phyloP scores from a whole-genome alignment of 2,329 filamentous ascomycete species.

The Penicillium sp. region DNA sequence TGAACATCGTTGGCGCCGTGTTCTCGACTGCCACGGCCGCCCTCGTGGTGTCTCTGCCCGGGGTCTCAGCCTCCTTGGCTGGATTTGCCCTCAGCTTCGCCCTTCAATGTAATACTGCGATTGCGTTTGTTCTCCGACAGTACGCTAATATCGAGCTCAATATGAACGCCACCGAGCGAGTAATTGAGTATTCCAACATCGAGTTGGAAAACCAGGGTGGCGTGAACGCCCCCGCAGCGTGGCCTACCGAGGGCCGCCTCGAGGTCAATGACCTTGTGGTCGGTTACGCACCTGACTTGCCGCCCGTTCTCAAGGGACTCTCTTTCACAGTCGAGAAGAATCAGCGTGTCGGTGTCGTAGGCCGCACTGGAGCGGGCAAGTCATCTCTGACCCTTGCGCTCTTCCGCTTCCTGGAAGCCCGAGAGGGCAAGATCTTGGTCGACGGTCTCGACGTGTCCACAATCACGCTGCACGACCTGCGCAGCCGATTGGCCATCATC shows the following conservation, averaged over 20 bases:
- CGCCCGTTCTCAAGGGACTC: constrained; percentile 30
- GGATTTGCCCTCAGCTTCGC: constrained; percentile 73
- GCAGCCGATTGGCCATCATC: constrained; percentile 72
- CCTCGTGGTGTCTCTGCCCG: constrained; percentile 56
- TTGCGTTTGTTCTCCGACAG: constrained; percentile 61
- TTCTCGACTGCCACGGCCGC: constrained; percentile 62
- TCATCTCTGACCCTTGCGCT: constrained; percentile 29
- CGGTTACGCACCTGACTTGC: constrained; percentile 64
- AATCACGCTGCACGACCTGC: constrained; percentile 50
- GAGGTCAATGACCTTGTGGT: constrained; percentile 69
- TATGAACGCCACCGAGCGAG: constrained; percentile 32
- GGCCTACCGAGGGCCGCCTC: constrained; percentile 55
- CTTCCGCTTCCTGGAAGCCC: constrained; percentile 26
- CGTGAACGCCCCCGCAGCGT: constrained; percentile 21
- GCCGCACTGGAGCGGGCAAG: constrained; percentile 32
- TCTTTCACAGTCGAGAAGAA: constrained; percentile 23
- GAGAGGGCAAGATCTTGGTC: constrained; percentile 23
- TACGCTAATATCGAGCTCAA: constrained; percentile 64
- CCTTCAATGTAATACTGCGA: constrained; percentile 60
- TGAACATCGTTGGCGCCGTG: constrained; percentile 63
- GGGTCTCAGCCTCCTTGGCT: constrained; percentile 64
- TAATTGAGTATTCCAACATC: constrained; percentile 51
- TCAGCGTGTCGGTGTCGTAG: constrained; percentile 29
- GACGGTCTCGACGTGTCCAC: constrained; percentile 45
- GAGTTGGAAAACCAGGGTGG: constrained; percentile 24